Evolutionary conservation across 2,329 filamentous ascomycete species (phyloP).

Genomic region (Hypoxylon sp.): DNA sequence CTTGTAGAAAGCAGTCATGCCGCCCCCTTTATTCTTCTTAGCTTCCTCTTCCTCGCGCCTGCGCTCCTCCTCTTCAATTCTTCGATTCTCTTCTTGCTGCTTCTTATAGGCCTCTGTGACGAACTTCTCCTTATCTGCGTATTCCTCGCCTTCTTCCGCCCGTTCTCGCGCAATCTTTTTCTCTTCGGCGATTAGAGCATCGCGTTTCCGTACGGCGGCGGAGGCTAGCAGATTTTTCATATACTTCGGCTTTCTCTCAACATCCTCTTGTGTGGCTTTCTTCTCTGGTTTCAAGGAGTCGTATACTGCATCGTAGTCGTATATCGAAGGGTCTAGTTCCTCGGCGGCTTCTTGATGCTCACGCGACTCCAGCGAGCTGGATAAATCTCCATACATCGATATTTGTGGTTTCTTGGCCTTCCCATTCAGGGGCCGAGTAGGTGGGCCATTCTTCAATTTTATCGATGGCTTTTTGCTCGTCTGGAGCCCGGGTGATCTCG

Average conservation of each 20-base stretch:
- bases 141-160: conserved; percentile 85
- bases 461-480: conserved; percentile 52
- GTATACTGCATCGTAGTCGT: conserved; percentile 88
- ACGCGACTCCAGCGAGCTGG: conserved; percentile 73
- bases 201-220: conserved; percentile 82
- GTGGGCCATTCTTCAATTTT: conserved; percentile 52
- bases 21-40: conserved; percentile 74
- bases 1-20: conserved; percentile 85
- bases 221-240: conserved; percentile 81
- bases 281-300: conserved; percentile 80
- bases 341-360: conserved; percentile 76
- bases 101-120: conserved; percentile 87
- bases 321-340: conserved; percentile 79
- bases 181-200: conserved; percentile 83
- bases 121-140: conserved; percentile 86
- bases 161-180: conserved; percentile 84
- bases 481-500: conserved; percentile 47
- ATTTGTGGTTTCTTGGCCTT: conserved; percentile 61
- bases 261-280: conserved; percentile 64
- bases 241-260: conserved; percentile 80
- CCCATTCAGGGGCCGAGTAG: conserved; percentile 60
- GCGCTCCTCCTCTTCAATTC: conserved; percentile 80
- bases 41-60: conserved; percentile 74
- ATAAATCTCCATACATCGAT: conserved; percentile 74
- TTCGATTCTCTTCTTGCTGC: conserved; percentile 82